A percentile compares a stretch with the other conserved stretches of the same genome.
Conservation (phyloP, 2,329 filamentous ascomycete species). For the Trichoderma lentiforme region DNA sequence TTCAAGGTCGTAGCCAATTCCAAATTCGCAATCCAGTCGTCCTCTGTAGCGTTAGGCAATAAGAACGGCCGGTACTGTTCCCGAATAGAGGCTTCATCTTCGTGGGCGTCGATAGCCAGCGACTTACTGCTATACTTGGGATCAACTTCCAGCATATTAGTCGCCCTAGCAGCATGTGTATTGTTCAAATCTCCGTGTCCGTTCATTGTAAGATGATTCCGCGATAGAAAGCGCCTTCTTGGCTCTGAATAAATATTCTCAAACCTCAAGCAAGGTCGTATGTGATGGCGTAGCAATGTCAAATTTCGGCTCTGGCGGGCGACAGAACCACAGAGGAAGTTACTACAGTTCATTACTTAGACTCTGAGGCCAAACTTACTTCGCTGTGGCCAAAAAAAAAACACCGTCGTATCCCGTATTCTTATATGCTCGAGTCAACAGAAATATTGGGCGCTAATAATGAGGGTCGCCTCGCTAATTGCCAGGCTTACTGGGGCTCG, state of each 20-base stretch:
- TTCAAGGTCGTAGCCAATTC: neutral
- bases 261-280: neutral
- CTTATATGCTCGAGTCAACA: neutral
- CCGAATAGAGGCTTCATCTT: neutral
- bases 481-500: neutral
- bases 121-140: neutral
- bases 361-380: neutral
- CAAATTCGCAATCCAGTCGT: neutral
- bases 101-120: neutral
- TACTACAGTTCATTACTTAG: neutral
- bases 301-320: neutral
- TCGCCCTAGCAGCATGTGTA: neutral
- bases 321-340: neutral
- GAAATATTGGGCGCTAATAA: neutral
- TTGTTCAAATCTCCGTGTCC: neutral
- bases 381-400: neutral
- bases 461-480: neutral
- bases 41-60: neutral
- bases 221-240: neutral
- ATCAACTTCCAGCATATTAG: neutral
- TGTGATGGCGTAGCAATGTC: neutral
- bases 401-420: neutral
- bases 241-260: neutral
- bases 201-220: neutral
- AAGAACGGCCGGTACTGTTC: neutral